Base-by-base conservation (phyloP, 2,329 filamentous ascomycete species). In the Trichoderma oligosporum region DNA sequence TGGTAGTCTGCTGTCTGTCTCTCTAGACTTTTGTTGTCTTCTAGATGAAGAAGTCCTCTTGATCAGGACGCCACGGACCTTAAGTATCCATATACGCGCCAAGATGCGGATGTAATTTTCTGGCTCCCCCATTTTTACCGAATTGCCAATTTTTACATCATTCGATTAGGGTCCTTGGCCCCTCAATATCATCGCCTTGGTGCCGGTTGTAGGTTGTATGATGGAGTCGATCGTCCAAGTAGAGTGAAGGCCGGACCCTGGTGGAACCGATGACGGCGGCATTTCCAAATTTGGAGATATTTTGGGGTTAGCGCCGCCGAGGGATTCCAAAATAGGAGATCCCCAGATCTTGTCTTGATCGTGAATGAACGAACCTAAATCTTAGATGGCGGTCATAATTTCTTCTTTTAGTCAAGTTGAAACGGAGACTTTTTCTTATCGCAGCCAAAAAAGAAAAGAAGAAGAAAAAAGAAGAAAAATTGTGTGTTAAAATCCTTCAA, bases 241-340 rank as follows among this genome's bases (percentile, higher is more conserved):
- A 31, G 45, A 47, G 25, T 31, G 20, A 54, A 39, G 39, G 29
- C 41, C 47, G 56, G 56, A 22, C 12, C 48, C 45, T 46, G 35
- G 57, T 49, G 52, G 44, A 46, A 55, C 44, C 33, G 24, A 3
- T 11, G 14, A 25, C 57, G 57, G 51, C 57, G 57, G 25, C 25
- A 41, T 56, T 56, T 47, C 44, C 57, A 48, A 1, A 35, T 48
- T 29, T 42, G 35, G 57, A 5, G 14, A 22, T 20, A 12, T 14
- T n/a, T 4, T 11, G 11, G 20, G 22, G 58, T 31, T 60, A 60
- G 58, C 54, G 53, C 47, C 58, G 58, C 58, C 58, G 58, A 39
- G 0, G 1, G 4, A 6, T 41, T 46, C 58, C 53, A 11, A 31
- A 11, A 42, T 3, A 24, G 47, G 58, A 38, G 2, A 52, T 57